Evolutionary conservation across 1,284 basidiomycete genomes (phyloP).

Genomic region (Cryptococcus sp.): DNA sequence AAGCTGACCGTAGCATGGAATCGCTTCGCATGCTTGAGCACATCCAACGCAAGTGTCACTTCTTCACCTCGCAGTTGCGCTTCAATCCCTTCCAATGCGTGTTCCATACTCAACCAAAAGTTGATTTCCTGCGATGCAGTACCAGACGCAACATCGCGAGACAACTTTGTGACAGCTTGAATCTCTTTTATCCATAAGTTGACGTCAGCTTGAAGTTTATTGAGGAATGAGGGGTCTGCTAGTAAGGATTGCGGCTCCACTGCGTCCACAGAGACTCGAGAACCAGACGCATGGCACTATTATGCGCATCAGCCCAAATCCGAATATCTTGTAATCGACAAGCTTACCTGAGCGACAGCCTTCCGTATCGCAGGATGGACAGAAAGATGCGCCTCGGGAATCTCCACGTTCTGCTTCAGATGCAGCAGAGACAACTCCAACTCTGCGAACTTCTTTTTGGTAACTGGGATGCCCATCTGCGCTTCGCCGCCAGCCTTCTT

Average conservation of each 20-base stretch:
- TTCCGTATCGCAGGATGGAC: slow-evolving; percentile 88
- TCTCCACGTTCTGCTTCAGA: slow-evolving; percentile 97
- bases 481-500: slow-evolving; percentile 6
- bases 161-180: slow-evolving; percentile 91
- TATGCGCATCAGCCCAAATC: too few relatives aligned
- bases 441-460: slow-evolving; percentile 99
- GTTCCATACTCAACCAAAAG: slow-evolving; percentile 95
- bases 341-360: slow-evolving; percentile 71
- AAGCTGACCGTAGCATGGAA: slow-evolving; percentile 98
- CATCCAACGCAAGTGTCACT: slow-evolving; percentile 92
- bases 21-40: slow-evolving; percentile 90
- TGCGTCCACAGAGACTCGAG: slow-evolving; percentile 48
- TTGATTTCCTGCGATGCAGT: slow-evolving; percentile 99
- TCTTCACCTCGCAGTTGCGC: slow-evolving; percentile 87
- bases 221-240: slow-evolving; percentile 88
- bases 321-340: neutral
- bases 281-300: slow-evolving; percentile 37
- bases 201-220: slow-evolving; percentile 89
- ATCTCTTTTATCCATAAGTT: slow-evolving; percentile 99
- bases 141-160: slow-evolving; percentile 88
- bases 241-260: slow-evolving; percentile 57
- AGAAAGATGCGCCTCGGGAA: slow-evolving; percentile 90
- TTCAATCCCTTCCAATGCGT: slow-evolving; percentile 90
- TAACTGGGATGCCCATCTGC: slow-evolving; percentile 82
- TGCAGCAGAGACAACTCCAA: slow-evolving; percentile 94